phyloP scores from a whole-genome alignment of 2,329 filamentous ascomycete genomes.

The Aureobasidium lini region DNA sequence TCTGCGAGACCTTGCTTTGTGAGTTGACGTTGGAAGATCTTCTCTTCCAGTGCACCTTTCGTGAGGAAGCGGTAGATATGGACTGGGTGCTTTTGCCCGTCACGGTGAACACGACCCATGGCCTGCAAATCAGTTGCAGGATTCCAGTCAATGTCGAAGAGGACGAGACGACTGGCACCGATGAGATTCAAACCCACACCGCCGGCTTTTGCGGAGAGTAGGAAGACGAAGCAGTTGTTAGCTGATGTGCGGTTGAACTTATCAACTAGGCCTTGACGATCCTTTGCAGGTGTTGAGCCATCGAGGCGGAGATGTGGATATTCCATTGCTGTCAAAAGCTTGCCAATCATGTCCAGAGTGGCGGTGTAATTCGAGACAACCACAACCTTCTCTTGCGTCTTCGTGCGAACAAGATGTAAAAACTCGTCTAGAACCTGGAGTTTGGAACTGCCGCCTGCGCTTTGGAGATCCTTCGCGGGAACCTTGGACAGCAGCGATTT shows the following conservation, averaged over 20 bases:
- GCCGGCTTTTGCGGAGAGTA: slow-evolving; percentile 65
- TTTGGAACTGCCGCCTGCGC: slow-evolving; percentile 55
- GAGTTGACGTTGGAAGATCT: slow-evolving; percentile 66
- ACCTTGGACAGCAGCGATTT: slow-evolving; percentile 38
- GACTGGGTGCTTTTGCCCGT: slow-evolving; percentile 61
- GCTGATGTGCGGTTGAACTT: slow-evolving; percentile 57
- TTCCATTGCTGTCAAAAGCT: slow-evolving; percentile 52
- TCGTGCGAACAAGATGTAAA: slow-evolving; percentile 52
- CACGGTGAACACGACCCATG: slow-evolving; percentile 67
- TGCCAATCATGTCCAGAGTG: slow-evolving; percentile 59
- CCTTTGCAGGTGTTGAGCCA: slow-evolving; percentile 55
- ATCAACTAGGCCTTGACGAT: slow-evolving; percentile 62
- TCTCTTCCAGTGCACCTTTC: slow-evolving; percentile 63
- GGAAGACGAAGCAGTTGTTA: slow-evolving; percentile 56
- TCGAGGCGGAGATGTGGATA: slow-evolving; percentile 62
- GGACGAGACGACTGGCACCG: slow-evolving; percentile 60
- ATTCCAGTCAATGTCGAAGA: slow-evolving; percentile 73
- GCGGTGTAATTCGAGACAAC: slow-evolving; percentile 71
- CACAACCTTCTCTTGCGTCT: slow-evolving; percentile 62
- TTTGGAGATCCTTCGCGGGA: slow-evolving; percentile 48
- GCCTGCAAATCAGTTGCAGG: slow-evolving; percentile 66
- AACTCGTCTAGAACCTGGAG: slow-evolving; percentile 60
- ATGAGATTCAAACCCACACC: slow-evolving; percentile 64
- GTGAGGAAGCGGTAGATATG: slow-evolving; percentile 63
- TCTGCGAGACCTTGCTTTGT: slow-evolving; percentile 64